These are phyloP conservation scores for Botrytis tulipae DNA, from an alignment of 2,329 filamentous ascomycete genomes.

Conservation along the genomic window DNA sequence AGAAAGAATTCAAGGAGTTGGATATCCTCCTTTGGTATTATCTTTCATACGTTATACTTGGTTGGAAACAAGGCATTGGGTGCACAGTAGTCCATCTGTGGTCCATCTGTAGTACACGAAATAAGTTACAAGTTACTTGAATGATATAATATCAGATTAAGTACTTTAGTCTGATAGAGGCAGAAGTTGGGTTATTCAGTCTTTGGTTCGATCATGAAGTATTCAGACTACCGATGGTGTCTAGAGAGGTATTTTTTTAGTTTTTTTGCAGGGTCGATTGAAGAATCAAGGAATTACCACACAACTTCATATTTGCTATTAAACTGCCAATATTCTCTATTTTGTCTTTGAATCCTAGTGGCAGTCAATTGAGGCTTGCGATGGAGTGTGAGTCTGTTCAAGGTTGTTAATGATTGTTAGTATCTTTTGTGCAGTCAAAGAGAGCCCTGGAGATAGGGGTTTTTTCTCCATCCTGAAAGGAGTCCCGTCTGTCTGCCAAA, in stretches of 20 bases:
- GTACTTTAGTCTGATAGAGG: no score
- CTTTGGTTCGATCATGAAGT: not conserved
- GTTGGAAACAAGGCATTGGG: rapidly evolving
- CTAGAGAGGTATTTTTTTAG: not conserved
- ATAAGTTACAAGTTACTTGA: not conserved
- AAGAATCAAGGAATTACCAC: not conserved
- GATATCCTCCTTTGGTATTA: not conserved
- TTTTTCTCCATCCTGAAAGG: no score
- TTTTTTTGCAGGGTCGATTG: not conserved
- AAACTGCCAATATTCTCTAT: not conserved
- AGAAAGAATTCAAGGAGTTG: not conserved
- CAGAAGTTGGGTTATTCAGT: not conserved
- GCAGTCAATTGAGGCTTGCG: not conserved
- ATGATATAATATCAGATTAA: no score
- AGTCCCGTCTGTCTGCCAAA: not conserved
- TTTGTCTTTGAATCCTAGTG: no score
- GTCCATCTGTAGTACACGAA: not conserved
- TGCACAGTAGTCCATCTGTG: not conserved
- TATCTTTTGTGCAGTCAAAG: not conserved
- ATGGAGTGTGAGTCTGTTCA: not conserved
- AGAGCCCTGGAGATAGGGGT: no score
- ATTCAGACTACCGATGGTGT: not conserved
- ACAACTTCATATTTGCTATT: not conserved
- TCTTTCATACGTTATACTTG: not conserved
- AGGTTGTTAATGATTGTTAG: not conserved